Percentiles rank a stretch among this genome's conserved stretches.
phyloP scores from a whole-genome alignment of 164 flowering plant species.

The Stephania cephalantha region DNA sequence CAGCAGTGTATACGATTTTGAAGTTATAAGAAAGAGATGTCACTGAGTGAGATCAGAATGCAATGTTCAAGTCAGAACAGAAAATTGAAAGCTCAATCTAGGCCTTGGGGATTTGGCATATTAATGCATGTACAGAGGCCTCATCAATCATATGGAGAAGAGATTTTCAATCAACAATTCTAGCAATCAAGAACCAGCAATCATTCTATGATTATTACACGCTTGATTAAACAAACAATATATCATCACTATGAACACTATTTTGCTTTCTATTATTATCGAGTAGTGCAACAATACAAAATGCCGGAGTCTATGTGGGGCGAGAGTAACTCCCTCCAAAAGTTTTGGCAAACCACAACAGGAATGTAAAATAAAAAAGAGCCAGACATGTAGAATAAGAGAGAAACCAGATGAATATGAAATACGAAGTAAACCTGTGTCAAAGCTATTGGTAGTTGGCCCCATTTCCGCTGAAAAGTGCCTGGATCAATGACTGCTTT shows the following conservation, averaged over 20 bases:
- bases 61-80: background rate
- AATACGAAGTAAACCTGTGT: constrained; percentile 52
- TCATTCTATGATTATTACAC: background rate
- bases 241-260: background rate
- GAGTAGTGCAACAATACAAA: background rate
- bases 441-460: constrained; percentile 59
- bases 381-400: background rate
- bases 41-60: background rate
- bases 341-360: background rate
- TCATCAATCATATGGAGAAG: background rate
- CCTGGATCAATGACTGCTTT: constrained; percentile 75
- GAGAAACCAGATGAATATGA: background rate
- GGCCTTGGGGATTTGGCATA: background rate
- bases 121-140: background rate
- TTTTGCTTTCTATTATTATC: background rate
- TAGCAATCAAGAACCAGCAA: background rate
- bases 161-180: background rate
- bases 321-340: background rate
- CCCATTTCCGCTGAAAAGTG: constrained; percentile 96
- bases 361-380: background rate
- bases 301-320: background rate
- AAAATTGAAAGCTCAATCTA: background rate
- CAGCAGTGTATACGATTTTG: background rate
- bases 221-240: background rate
- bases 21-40: background rate